Base-by-base conservation (phyloP, 768 basidiomycete genomes). In the Tylopilus felleus region DNA sequence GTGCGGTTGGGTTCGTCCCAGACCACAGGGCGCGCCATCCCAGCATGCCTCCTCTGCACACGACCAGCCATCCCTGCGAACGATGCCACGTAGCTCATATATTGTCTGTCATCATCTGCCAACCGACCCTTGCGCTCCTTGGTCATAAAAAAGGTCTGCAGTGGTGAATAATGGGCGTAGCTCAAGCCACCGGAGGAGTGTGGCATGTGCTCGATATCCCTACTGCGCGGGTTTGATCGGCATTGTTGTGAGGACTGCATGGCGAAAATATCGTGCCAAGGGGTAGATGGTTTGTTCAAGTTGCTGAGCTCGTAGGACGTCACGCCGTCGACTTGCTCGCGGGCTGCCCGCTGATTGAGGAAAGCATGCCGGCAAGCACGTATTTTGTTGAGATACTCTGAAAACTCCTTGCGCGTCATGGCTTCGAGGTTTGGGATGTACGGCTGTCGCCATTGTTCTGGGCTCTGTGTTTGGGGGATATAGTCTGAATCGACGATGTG, bases 181-280 rank as follows among this genome's bases (percentile, higher is more conserved):
- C 74, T 71, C 39, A 91, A 75, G 4, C 80, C 90, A 36, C 77
- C 88, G 35, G 70, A 75, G 25, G 71, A 76, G 59, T 92, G 90
- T 0, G 88, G 88, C 51, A 80, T 75, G 40, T 80, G 84, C 55
- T 83, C 81, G 57, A 92, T 84, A 38, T 61, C 59, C 49, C 58
- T 71, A 35, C 53, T 66, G 21, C 60, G 56, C 8, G 68, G 54
- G 42, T 67, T 52, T 28, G 59, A 56, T 4, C 69, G 60, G 16
- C 67, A 54, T n/a, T 25, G 54, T 62, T 68, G 50, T 39, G 65
- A 52, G 49, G 65, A 19, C 47, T 53, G 43, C 4, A 53, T 29
- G 9, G 64, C 68, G 27, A 62, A 22, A 8, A 53, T 21, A 25
- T 71, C 70, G 36, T 70, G 60, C 70, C 65, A 70, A 4, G 66